Base-by-base conservation (phyloP, 805 yeast genomes). In the Lipomyces sp. region DNA sequence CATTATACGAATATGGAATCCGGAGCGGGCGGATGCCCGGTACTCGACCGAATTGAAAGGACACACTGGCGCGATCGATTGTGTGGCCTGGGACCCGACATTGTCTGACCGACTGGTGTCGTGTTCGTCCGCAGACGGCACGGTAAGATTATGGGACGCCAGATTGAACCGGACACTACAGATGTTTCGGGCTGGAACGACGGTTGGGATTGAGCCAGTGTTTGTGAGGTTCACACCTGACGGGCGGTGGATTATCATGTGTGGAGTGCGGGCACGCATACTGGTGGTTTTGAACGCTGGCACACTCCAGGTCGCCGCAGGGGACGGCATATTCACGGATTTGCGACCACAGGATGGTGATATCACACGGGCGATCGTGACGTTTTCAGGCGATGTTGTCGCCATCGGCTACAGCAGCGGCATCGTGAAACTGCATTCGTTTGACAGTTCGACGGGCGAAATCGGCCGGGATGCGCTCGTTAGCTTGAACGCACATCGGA, bases 321-420 rank as follows among this genome's bases (percentile, higher is more conserved):
- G 11, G 32, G 33, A 18, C 2, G 57, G 57, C 30, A 11, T 42
- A 8, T 57, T 42, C 35, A 29, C 33, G 10, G 57, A 51, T 39
- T 24, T n/a, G 13, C 37, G 29, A 13, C 35, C n/a, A 2, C 29
- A 24, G 35, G 77, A 77, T 66, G 67, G 73, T 24, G 77, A 79
- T 2, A 70, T 74, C 6, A 61, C 61, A 50, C 48, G 74, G 62
- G 53, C 82, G n/a, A 71, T 73, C 59, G 82, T 86, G 84, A 65
- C 76, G 8, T 73, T 71, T 53, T 63, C 72, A 1, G 63, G 73
- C 15, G 57, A 64, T 3, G 79, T 83, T 66, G 68, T 86, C 55
- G 79, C 79, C 35, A 75, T 82, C 10, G 89, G 87, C 0, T 74
- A 83, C 8, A 81, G 80, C 10, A 79, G 79, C 67, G 92, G 92